Base-by-base conservation (phyloP, 768 basidiomycete species). In the Suillus paluster region DNA sequence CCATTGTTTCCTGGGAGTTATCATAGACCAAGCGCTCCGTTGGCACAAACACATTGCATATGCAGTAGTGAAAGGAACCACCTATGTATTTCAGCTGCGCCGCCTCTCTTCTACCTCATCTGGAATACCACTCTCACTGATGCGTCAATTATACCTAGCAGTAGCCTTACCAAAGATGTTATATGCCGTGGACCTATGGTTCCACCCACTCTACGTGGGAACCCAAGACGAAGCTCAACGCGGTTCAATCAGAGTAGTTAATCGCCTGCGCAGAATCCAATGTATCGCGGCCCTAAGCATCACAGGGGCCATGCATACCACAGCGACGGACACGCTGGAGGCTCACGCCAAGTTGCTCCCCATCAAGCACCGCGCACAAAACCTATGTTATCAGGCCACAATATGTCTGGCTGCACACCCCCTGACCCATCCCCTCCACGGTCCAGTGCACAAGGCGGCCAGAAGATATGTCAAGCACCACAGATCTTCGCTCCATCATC, bases 331-430 rank as follows among this genome's bases (percentile, higher is more conserved):
- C 50, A 25, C 58, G 0, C 48, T 70, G 4, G 63, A 71, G 3
- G 61, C 61, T 1, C 70, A 71, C 33, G 63, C 68, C 2, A 58
- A 67, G 45, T 30, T 71, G n/a, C 59, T 66, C 7, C 70, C 70
- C 1, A 38, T 60, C 15, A n/a, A 45, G 14, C 56, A 66, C 2
- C 62, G 55, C 4, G 5, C 21, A 15, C 54, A 64, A n/a, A 57
- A 60, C 2, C 21, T 39, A 0, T 63, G 62, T 38, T 53, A 57
- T 15, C 50, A 58, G 2, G 58, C 53, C 1, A 14, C 41, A 0
- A 7, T 39, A 0, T 5, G 38, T 1, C 23, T 60, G 4, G 59
- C 59, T 2, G 46, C 36, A 1, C 59, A 52, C 1, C 59, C 49
- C 0, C 2, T 0, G 1, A 8, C 36, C 2, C 60, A 61, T 2